phyloP scores from a whole-genome alignment of 495 filamentous ascomycete genomes.

The Aspergillus mulundensis region DNA sequence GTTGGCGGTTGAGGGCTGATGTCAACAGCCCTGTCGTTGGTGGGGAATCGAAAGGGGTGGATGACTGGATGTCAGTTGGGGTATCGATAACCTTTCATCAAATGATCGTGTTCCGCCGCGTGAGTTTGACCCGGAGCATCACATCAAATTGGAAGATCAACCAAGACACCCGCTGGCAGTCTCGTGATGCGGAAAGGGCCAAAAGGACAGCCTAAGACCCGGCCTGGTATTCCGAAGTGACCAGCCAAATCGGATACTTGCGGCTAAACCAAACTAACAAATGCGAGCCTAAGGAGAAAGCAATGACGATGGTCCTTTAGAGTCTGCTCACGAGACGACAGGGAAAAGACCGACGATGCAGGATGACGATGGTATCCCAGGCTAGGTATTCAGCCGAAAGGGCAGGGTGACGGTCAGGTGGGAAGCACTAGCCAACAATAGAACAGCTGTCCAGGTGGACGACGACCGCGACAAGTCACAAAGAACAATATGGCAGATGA shows the following conservation, averaged over 20 bases:
- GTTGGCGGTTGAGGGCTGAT: constrained; percentile 53
- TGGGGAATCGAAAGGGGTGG: background rate
- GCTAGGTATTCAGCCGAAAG: constrained; percentile 11
- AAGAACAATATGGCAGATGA: constrained; percentile 3
- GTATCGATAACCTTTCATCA: constrained; percentile 1
- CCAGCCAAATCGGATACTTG: constrained; percentile 1
- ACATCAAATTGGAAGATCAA: constrained; percentile 9
- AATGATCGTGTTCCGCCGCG: constrained; percentile 6
- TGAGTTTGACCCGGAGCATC: background rate
- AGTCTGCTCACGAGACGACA: constrained; percentile 19
- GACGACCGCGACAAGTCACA: background rate
- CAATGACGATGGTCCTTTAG: constrained; percentile 8
- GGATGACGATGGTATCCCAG: constrained; percentile 27
- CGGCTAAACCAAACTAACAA: background rate
- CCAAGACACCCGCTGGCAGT: constrained; percentile 1
- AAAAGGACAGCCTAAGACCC: background rate
- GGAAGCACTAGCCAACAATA: constrained; percentile 3
- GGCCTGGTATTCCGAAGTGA: background rate
- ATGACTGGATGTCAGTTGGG: background rate
- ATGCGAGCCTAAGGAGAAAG: background rate
- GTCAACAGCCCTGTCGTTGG: constrained; percentile 35
- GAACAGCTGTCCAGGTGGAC: constrained; percentile 3
- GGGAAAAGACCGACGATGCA: constrained; percentile 27
- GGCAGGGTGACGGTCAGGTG: constrained; percentile 27
- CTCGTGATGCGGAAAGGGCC: constrained; percentile 1